Conservation (phyloP, 768 basidiomycete species). For the Boletus rubropictus region DNA sequence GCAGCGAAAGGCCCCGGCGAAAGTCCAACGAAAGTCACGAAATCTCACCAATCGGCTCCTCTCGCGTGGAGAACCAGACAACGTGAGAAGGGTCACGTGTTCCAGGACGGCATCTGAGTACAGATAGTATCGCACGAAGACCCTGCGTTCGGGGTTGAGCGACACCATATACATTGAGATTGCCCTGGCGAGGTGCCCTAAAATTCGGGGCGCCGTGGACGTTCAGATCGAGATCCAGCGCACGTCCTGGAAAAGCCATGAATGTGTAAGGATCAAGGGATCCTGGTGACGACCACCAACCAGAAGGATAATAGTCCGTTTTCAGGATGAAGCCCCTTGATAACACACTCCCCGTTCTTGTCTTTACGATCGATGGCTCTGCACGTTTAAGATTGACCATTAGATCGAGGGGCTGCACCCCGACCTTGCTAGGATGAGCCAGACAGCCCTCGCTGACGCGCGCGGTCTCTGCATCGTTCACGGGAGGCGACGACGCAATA, state of each 20-base stretch:
- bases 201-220: conserved; percentile 97
- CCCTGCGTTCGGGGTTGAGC: conserved; percentile 95
- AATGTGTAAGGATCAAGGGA: conserved; percentile 2
- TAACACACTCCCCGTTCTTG: conserved; percentile 76
- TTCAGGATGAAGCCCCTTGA: conserved; percentile 90
- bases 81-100: conserved; percentile 62
- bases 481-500: not conserved
- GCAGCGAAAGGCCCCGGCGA: not conserved
- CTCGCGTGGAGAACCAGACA: conserved; percentile 95
- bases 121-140: conserved; percentile 80
- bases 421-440: conserved; percentile 5
- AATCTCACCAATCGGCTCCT: conserved; percentile 83
- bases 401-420: conserved; percentile 45
- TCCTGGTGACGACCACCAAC: conserved; percentile 30
- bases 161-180: conserved; percentile 88
- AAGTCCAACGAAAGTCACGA: not conserved
- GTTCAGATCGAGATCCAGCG: conserved; percentile 84
- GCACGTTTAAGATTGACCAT: conserved; percentile 60
- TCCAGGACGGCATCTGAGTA: conserved; percentile 70
- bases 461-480: conserved; percentile 3
- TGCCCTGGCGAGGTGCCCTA: conserved; percentile 69
- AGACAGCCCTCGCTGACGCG: conserved; percentile 1
- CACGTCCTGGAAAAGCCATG: conserved; percentile 52
- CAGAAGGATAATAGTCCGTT: conserved; percentile 84
- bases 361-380: conserved; percentile 73